phyloP scores from a whole-genome alignment of 2,329 filamentous ascomycete genomes.

The Neofusicoccum kwambonambiense region DNA sequence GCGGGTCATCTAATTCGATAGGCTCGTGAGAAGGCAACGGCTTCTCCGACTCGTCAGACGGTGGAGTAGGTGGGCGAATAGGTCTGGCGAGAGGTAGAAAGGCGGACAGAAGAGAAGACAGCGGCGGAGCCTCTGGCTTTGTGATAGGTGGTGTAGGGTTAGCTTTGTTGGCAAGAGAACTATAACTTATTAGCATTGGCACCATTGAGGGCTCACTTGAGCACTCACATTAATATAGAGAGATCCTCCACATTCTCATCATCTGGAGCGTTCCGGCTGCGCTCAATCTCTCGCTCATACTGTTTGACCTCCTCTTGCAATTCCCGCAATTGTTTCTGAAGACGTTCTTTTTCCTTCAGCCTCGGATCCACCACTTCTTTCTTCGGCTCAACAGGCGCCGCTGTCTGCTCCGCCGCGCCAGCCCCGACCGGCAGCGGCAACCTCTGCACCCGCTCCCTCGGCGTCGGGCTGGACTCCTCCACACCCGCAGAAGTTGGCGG shows the following conservation, averaged over 20 bases:
- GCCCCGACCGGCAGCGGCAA: not conserved
- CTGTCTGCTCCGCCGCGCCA: not conserved
- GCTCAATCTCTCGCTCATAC: slow-evolving; percentile 30
- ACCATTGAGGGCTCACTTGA: not conserved
- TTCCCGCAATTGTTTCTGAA: slow-evolving; percentile 30
- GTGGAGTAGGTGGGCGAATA: slow-evolving; percentile 28
- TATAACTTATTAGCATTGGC: not conserved
- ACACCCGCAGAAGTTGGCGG: not conserved
- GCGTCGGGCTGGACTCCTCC: not conserved
- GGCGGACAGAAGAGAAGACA: slow-evolving; percentile 38
- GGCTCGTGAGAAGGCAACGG: slow-evolving; percentile 61
- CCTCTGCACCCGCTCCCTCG: not conserved
- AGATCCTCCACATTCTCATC: not conserved
- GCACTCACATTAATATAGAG: slow-evolving; percentile 27
- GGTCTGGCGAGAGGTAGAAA: slow-evolving; percentile 40
- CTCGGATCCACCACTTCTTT: not conserved
- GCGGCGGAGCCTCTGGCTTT: slow-evolving; percentile 24
- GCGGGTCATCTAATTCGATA: slow-evolving; percentile 62
- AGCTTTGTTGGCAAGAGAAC: slow-evolving; percentile 19
- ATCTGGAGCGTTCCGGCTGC: slow-evolving; percentile 24
- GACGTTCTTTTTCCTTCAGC: slow-evolving; percentile 28
- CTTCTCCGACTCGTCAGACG: slow-evolving; percentile 30
- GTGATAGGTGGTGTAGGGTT: not conserved
- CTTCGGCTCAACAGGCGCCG: slow-evolving; percentile 22
- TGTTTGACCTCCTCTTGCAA: slow-evolving; percentile 33